Percentiles rank a stretch among this genome's conserved stretches.
Evolutionary conservation across 169 alveolate genomes (phyloP).

Genomic region (Cryptosporidium parvum): DNA sequence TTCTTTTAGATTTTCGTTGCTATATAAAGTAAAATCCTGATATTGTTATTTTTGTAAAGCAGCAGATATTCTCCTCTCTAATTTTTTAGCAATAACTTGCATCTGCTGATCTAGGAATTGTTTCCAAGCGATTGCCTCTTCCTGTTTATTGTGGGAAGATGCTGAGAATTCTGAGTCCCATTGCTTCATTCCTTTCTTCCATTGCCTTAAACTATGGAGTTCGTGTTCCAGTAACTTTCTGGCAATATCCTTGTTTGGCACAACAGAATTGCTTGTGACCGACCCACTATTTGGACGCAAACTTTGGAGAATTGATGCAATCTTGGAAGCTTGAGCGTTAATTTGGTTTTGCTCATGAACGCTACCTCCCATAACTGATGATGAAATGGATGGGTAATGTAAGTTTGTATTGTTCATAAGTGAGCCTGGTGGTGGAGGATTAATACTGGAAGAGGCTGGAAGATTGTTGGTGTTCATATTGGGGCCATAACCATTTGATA

Average conservation of each 20-base stretch:
- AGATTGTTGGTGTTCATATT: not conserved
- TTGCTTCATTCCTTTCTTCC: conserved; percentile 74
- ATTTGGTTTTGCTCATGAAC: not conserved
- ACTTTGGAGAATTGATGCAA: conserved; percentile 1
- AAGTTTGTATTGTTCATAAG: not conserved
- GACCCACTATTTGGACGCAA: conserved; percentile 72
- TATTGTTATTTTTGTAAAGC: conserved; percentile 46
- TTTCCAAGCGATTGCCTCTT: conserved; percentile 70
- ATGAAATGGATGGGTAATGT: conserved; percentile 4
- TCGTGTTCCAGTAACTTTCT: conserved; percentile 65
- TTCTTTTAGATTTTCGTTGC: not conserved
- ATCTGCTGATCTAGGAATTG: conserved; percentile 66
- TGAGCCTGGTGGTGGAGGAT: conserved; percentile 4
- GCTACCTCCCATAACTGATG: not conserved
- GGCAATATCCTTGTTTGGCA: conserved; percentile 5
- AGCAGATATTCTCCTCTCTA: conserved; percentile 67
- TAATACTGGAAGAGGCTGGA: conserved; percentile 1
- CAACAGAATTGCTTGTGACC: conserved; percentile 7
- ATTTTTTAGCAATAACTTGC: conserved; percentile 68
- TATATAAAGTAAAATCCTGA: not conserved
- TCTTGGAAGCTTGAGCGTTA: not conserved
- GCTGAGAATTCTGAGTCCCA: conserved; percentile 61
- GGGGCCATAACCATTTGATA: not conserved
- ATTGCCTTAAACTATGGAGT: conserved; percentile 51
- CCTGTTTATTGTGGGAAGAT: conserved; percentile 47